These are phyloP conservation scores for Condylostoma magnum DNA, from an alignment of 169 alveolate genomes.

Conservation along the genomic window DNA sequence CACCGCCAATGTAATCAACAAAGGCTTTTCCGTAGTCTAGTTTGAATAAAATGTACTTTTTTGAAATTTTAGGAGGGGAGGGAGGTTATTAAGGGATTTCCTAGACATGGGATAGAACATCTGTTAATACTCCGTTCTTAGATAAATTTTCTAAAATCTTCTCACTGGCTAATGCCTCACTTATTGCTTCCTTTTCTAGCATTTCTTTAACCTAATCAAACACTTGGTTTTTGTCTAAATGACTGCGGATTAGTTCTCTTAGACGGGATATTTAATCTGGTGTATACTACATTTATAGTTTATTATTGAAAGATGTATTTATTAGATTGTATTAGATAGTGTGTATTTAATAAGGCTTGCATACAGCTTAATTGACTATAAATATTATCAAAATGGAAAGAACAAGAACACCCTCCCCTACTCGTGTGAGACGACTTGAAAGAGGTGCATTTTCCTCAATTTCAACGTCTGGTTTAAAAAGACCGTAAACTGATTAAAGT, in stretches of 20 bases:
- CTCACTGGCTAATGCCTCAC: constrained; percentile 11
- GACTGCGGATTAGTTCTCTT: constrained; percentile 32
- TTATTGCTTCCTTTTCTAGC: constrained; percentile 21
- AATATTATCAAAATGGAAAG: too few relatives aligned
- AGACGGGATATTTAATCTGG: constrained; percentile 36
- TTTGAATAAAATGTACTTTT: constrained; percentile 37
- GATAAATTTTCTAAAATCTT: neutral
- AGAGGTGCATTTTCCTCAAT: too few relatives aligned
- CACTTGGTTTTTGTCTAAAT: constrained; percentile 46
- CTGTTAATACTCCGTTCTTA: constrained; percentile 12
- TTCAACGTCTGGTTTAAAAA: too few relatives aligned
- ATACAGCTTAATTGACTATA: too few relatives aligned
- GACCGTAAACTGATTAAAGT: too few relatives aligned
- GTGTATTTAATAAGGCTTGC: too few relatives aligned
- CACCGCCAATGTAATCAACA: constrained; percentile 42
- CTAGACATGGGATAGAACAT: constrained; percentile 13
- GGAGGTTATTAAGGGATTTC: neutral
- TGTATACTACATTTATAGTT: neutral
- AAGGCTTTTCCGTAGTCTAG: constrained; percentile 48
- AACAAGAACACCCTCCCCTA: too few relatives aligned
- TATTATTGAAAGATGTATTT: too few relatives aligned
- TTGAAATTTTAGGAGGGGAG: neutral
- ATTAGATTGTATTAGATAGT: too few relatives aligned
- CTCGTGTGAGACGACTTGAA: too few relatives aligned
- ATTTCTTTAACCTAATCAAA: constrained; percentile 39